A percentile compares a stretch with the other conserved stretches of the same genome.
Evolutionary conservation across 257 asterid species (phyloP).

Genomic region (Fraxinus excelsior): DNA sequence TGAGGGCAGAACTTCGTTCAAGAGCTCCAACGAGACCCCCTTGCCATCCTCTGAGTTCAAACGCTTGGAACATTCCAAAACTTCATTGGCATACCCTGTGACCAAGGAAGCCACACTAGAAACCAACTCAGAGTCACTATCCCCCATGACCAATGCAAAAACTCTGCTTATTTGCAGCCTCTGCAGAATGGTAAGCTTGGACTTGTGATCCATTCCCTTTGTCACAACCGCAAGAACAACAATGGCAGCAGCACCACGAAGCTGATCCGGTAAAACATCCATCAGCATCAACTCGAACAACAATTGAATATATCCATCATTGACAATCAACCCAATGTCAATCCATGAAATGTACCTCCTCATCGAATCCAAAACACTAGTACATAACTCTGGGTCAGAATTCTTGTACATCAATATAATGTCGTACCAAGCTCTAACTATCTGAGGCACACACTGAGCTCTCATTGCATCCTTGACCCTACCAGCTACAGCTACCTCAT

Average conservation of each 20-base stretch:
- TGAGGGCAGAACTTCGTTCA: constrained; percentile 91
- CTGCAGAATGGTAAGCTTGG: constrained; percentile 73
- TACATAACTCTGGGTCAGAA: constrained; percentile 70
- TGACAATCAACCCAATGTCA: constrained; percentile 80
- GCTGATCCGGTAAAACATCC: constrained; percentile 60
- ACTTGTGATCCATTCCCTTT: constrained; percentile 80
- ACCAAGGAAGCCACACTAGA: constrained; percentile 74
- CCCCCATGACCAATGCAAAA: constrained; percentile 66
- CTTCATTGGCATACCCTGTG: constrained; percentile 80
- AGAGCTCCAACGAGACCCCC: constrained; percentile 56
- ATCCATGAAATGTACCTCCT: constrained; percentile 87
- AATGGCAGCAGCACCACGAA: constrained; percentile 77
- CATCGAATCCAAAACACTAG: constrained; percentile 67
- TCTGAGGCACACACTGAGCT: constrained; percentile 80
- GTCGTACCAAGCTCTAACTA: constrained; percentile 77
- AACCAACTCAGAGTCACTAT: constrained; percentile 58
- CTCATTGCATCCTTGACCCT: constrained; percentile 92
- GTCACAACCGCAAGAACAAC: constrained; percentile 72
- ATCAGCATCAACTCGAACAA: constrained; percentile 74
- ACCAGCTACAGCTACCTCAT: constrained; percentile 65
- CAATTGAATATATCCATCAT: constrained; percentile 62
- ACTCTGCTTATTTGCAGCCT: constrained; percentile 72
- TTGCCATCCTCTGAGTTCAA: constrained; percentile 60
- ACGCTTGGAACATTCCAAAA: constrained; percentile 75
- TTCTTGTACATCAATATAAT: constrained; percentile 61